Conservation (phyloP, 345 rosid species). For the Brassica napus region DNA sequence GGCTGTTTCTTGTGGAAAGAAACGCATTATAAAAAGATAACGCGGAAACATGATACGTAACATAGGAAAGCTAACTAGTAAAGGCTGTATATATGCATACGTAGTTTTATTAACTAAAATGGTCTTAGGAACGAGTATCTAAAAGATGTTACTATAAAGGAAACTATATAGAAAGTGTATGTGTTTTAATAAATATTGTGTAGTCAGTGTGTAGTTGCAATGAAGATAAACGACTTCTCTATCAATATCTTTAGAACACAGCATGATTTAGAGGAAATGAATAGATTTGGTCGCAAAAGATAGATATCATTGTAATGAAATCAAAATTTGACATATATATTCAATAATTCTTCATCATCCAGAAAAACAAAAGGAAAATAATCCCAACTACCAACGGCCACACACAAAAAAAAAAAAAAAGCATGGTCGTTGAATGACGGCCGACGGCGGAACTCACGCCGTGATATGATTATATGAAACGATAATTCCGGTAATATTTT, state of each 20-base stretch:
- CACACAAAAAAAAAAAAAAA: neutral
- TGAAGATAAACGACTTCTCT: neutral
- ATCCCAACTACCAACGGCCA: conserved; percentile 24
- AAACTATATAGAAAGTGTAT: neutral
- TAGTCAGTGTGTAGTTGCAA: neutral
- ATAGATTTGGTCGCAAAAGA: neutral
- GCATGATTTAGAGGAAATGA: neutral
- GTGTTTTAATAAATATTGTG: too few relatives aligned
- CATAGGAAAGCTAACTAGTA: neutral
- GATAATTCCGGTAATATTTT: neutral
- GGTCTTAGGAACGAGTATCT: neutral
- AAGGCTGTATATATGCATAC: neutral
- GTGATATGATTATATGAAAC: neutral
- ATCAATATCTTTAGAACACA: neutral
- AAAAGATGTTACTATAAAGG: conserved; percentile 5
- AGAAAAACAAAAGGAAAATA: neutral
- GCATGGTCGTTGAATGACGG: conserved; percentile 25
- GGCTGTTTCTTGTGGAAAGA: conserved; percentile 1
- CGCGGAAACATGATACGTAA: conserved; percentile 26
- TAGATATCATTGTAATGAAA: neutral
- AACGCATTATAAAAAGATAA: neutral
- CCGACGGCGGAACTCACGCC: conserved; percentile 38
- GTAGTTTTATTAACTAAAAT: neutral
- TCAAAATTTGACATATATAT: neutral
- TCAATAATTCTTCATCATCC: neutral